Conservation (phyloP, 2,329 filamentous ascomycete genomes). For the Saccharata proteae region DNA sequence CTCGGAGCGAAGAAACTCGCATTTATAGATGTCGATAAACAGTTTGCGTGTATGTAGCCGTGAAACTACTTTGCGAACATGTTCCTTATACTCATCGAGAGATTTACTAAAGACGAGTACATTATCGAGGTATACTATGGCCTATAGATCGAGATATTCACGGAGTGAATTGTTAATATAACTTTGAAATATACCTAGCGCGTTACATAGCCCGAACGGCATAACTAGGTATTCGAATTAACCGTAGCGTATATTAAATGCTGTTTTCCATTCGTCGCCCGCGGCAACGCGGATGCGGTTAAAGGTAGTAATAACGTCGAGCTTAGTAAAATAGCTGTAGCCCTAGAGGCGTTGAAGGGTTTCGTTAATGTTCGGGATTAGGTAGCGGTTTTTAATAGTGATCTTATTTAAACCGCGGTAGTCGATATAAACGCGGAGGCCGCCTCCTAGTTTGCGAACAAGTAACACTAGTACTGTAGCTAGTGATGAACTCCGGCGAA, state of each 20-base stretch:
- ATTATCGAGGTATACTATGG: not conserved
- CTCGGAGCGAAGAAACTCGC: not conserved
- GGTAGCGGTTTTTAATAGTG: constrained; percentile 1
- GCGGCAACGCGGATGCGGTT: not conserved
- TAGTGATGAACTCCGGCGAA: not conserved
- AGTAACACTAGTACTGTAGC: not conserved
- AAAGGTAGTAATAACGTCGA: not conserved
- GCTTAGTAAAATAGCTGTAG: not conserved
- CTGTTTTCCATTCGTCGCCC: constrained; percentile 6
- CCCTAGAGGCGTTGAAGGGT: not conserved
- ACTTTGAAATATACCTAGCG: constrained; percentile 11
- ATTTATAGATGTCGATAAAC: not conserved
- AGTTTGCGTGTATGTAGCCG: not conserved
- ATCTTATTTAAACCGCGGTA: not conserved
- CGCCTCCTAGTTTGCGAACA: not conserved
- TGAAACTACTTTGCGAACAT: constrained; percentile 1
- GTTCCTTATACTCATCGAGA: not conserved
- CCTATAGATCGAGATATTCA: constrained; percentile 4
- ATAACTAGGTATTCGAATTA: constrained; percentile 15
- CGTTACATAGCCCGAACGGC: constrained; percentile 16
- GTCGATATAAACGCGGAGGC: not conserved
- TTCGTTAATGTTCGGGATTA: not conserved
- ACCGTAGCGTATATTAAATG: constrained; percentile 13
- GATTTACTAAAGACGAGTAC: constrained; percentile 2
- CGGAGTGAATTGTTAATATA: constrained; percentile 11